phyloP scores from a whole-genome alignment of 202 grass and related monocot genomes.

The Zizania palustris region DNA sequence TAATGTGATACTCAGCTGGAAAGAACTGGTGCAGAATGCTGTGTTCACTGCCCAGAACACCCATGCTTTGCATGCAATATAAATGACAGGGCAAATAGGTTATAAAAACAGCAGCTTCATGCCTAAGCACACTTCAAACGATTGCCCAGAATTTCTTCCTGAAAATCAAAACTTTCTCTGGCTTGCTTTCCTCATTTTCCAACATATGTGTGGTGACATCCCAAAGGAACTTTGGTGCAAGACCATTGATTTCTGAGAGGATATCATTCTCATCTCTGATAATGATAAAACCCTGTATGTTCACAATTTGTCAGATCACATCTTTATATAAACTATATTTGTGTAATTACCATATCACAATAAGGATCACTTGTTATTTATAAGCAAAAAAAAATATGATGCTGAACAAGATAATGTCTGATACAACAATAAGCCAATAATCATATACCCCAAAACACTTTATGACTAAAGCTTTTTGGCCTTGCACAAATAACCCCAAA shows the following conservation, averaged over 20 bases:
- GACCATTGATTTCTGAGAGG: slow-evolving; percentile 67
- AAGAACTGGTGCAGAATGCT: neutral
- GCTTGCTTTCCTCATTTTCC: slow-evolving; percentile 64
- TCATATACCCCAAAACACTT: neutral
- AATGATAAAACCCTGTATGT: slow-evolving; percentile 76
- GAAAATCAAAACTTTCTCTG: slow-evolving; percentile 65
- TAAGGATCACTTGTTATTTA: neutral
- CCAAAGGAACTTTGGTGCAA: slow-evolving; percentile 93
- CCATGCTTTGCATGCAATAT: slow-evolving; percentile 6
- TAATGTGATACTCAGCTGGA: slow-evolving; percentile 8
- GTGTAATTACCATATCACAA: neutral
- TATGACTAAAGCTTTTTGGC: slow-evolving; percentile 26
- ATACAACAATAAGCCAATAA: neutral
- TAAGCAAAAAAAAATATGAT: neutral
- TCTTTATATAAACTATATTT: slow-evolving; percentile 22
- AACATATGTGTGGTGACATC: slow-evolving; percentile 61
- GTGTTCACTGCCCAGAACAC: neutral
- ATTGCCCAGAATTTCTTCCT: slow-evolving; percentile 96
- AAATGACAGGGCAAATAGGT: neutral
- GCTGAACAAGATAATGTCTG: neutral
- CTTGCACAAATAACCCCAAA: slow-evolving; percentile 16
- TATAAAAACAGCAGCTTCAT: neutral
- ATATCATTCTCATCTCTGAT: slow-evolving; percentile 71
- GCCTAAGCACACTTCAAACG: slow-evolving; percentile 51
- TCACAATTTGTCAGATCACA: slow-evolving; percentile 14